Percentiles rank a stretch among this genome's conserved stretches.
These are phyloP conservation scores for Scutellaria baicalensis DNA, from an alignment of 257 asterid species.

Conservation along the genomic window DNA sequence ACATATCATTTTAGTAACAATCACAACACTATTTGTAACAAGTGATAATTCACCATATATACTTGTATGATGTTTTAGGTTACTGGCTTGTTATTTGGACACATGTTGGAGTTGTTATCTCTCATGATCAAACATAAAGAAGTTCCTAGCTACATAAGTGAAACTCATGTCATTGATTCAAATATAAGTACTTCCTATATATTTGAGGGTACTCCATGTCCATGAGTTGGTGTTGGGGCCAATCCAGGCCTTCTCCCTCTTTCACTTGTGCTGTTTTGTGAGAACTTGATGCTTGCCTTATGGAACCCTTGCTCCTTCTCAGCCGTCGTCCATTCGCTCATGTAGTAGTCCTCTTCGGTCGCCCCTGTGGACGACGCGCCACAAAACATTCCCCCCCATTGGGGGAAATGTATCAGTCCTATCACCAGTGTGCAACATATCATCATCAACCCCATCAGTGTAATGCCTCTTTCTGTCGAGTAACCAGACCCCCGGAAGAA, in stretches of 20 bases:
- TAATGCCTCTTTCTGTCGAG: slow-evolving; percentile 64
- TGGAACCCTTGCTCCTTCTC: slow-evolving; percentile 61
- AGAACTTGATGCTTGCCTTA: slow-evolving; percentile 61
- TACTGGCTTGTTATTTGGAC: too few relatives aligned
- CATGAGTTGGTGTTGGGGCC: slow-evolving; percentile 17
- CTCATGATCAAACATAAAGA: not conserved
- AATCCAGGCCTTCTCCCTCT: slow-evolving; percentile 39
- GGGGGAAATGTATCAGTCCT: slow-evolving; percentile 63
- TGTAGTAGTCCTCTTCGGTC: slow-evolving; percentile 77
- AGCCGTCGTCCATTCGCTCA: slow-evolving; percentile 56
- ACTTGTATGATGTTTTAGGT: too few relatives aligned
- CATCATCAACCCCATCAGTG: slow-evolving; percentile 81
- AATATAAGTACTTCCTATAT: not conserved
- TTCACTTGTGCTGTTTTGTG: slow-evolving; percentile 59
- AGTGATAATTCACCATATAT: too few relatives aligned
- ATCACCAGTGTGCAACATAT: slow-evolving; percentile 49
- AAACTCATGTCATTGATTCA: not conserved
- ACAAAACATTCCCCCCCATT: slow-evolving; percentile 84
- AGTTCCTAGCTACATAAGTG: not conserved
- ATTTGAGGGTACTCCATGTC: slow-evolving; percentile 24
- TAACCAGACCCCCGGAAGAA: slow-evolving; percentile 72
- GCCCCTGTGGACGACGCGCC: slow-evolving; percentile 52
- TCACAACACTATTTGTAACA: too few relatives aligned
- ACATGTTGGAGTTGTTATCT: too few relatives aligned
- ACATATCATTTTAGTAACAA: too few relatives aligned